These are phyloP conservation scores for Pelargonium australe DNA, from an alignment of 441 rosid genomes.

Conservation along the genomic window DNA sequence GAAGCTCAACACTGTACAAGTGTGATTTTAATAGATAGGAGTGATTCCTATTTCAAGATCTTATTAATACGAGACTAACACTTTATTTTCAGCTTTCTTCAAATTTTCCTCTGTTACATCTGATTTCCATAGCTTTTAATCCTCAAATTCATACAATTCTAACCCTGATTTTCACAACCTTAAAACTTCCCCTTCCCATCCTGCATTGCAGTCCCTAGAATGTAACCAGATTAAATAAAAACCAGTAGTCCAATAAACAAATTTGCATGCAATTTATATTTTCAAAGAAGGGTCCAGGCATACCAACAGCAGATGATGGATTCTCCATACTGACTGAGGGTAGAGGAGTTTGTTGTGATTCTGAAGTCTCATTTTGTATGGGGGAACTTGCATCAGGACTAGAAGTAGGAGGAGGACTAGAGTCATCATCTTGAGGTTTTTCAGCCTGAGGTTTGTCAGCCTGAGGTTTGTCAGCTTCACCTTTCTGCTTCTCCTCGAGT, in stretches of 20 bases:
- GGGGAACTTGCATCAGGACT: slow-evolving; percentile 39
- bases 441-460: slow-evolving; percentile 24
- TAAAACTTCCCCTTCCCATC: not conserved
- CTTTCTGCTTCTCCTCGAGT: slow-evolving; percentile 61
- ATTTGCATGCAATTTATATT: not conserved
- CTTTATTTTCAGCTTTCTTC: not conserved
- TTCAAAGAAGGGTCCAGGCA: slow-evolving; percentile 20
- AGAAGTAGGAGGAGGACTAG: slow-evolving; percentile 21
- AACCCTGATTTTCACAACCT: not conserved
- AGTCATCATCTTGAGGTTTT: slow-evolving; percentile 23
- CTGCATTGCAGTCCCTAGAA: not conserved
- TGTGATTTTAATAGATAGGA: slow-evolving; percentile 2
- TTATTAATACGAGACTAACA: not conserved
- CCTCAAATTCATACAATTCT: not conserved
- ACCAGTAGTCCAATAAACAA: slow-evolving; percentile 8
- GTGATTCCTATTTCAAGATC: slow-evolving; percentile 1
- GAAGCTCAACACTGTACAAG: slow-evolving; percentile 6
- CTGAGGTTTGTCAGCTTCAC: slow-evolving; percentile 39
- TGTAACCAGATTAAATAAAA: slow-evolving; percentile 3
- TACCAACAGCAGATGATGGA: slow-evolving; percentile 52
- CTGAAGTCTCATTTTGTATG: slow-evolving; percentile 40
- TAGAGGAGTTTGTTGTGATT: slow-evolving; percentile 42
- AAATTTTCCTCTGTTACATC: not conserved
- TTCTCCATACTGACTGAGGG: slow-evolving; percentile 41
- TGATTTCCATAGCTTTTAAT: not conserved